Evolutionary conservation across 2,329 filamentous ascomycete genomes (phyloP).

Genomic region (Talaromyces piceae): DNA sequence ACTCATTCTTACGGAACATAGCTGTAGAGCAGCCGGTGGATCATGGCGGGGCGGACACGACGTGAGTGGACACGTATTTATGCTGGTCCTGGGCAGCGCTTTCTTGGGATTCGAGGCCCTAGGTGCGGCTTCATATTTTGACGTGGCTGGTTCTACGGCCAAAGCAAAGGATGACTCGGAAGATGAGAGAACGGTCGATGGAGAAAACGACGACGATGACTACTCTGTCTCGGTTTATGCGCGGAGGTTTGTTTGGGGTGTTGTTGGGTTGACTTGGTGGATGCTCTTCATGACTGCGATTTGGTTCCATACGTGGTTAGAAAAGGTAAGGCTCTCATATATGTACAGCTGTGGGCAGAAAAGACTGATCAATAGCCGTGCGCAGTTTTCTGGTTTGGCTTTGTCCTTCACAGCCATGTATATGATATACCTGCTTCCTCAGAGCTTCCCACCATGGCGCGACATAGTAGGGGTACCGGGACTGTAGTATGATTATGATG

Average conservation of each 20-base stretch:
- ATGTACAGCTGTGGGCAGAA: not conserved
- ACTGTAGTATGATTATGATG: not conserved
- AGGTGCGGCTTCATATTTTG: conserved; percentile 53
- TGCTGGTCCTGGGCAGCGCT: conserved; percentile 76
- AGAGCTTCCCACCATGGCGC: conserved; percentile 37
- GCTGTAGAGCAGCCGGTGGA: conserved; percentile 77
- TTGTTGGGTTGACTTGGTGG: conserved; percentile 73
- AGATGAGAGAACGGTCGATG: conserved; percentile 16
- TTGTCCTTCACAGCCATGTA: conserved; percentile 45
- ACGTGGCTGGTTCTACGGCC: conserved; percentile 36
- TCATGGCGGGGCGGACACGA: conserved; percentile 91
- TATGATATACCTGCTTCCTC: conserved; percentile 45
- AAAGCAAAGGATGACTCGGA: conserved; percentile 32
- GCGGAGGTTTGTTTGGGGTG: conserved; percentile 43
- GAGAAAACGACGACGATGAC: not conserved
- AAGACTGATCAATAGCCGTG: not conserved
- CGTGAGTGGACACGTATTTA: conserved; percentile 89
- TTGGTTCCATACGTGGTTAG: conserved; percentile 98
- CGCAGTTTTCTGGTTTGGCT: conserved; percentile 43
- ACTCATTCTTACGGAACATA: conserved; percentile 61
- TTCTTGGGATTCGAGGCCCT: conserved; percentile 78
- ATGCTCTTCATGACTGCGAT: conserved; percentile 98
- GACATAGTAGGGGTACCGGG: conserved; percentile 39
- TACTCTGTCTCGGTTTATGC: conserved; percentile 49
- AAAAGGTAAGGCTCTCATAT: conserved; percentile 59